phyloP scores from a whole-genome alignment of 768 basidiomycete species.

The Leccinum boreale region DNA sequence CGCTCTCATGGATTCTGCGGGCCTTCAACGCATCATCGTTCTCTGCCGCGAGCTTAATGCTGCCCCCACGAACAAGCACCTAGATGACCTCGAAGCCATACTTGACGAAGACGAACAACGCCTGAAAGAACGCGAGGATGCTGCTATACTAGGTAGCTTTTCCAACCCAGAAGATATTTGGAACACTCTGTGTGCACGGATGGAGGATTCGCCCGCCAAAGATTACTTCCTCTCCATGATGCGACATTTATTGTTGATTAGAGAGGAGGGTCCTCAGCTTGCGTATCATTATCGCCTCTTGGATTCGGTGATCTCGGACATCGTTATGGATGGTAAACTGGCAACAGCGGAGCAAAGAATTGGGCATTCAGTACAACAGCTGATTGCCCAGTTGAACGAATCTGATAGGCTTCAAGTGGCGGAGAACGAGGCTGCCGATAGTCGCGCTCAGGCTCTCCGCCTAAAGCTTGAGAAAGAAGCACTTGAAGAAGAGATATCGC shows the following conservation, averaged over 20 bases:
- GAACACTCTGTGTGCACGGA: slow-evolving; percentile 72
- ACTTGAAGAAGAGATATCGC: slow-evolving; percentile 77
- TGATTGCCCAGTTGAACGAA: slow-evolving; percentile 89
- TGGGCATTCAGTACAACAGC: slow-evolving; percentile 84
- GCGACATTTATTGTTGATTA: slow-evolving; percentile 89
- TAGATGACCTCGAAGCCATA: slow-evolving; percentile 54
- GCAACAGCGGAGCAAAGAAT: slow-evolving; percentile 80
- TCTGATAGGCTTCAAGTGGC: slow-evolving; percentile 78
- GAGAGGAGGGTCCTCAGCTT: slow-evolving; percentile 80
- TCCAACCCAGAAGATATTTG: slow-evolving; percentile 84
- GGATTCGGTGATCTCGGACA: slow-evolving; percentile 83
- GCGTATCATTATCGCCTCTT: slow-evolving; percentile 90
- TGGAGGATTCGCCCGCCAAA: slow-evolving; percentile 73
- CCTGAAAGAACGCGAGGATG: slow-evolving; percentile 71
- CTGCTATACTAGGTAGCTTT: slow-evolving; percentile 72
- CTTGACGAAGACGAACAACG: slow-evolving; percentile 75
- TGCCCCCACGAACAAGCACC: slow-evolving; percentile 59
- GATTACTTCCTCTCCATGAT: slow-evolving; percentile 91
- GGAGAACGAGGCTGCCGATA: slow-evolving; percentile 71
- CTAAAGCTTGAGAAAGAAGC: slow-evolving; percentile 79
- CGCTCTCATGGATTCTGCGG: slow-evolving; percentile 85
- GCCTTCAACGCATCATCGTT: slow-evolving; percentile 68
- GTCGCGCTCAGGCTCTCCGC: slow-evolving; percentile 58
- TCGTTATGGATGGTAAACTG: slow-evolving; percentile 90
- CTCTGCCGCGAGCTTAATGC: slow-evolving; percentile 68